Base-by-base conservation (phyloP, 2,329 filamentous ascomycete species). In the Pestalotiopsis sp. region DNA sequence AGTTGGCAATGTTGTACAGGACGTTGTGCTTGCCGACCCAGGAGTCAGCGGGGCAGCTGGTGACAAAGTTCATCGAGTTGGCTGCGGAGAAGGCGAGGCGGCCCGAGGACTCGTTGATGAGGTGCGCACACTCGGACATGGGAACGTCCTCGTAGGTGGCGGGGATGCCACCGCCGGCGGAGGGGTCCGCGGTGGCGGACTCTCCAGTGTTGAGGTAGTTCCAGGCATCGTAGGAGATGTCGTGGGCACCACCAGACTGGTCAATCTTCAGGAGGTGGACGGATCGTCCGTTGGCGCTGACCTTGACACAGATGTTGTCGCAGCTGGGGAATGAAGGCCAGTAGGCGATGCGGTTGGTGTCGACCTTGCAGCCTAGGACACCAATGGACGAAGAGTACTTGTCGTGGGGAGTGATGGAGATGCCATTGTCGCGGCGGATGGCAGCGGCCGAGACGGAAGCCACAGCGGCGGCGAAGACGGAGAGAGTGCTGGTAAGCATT, bases 221-320 rank as follows among this genome's bases (percentile, higher is more conserved):
- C 86, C 86, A 90, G 63, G 87, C 87, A 72, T 89, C 87, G 80
- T 89, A 90, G 69, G 81, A 84, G 78, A 90, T 83, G 77, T 90
- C 88, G 75, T 87, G 78, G 65, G 87, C 87, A 67, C 87, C 87
- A 39, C 80, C 82, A 1, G 87, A 89, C 69, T 81, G 78, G 79
- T 89, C 88, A 69, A 90, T 81, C 75, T 84, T 84, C 69, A 90
- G 83, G 66, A 93, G 86, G 73, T 88, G 83, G 68, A 91, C 77
- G 52, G 79, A 81, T 70, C 86, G 85, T 67, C 78, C 84, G 58
- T 76, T 79, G 76, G 85, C 79, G 68, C 80, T 82, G 70, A 90
- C 79, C 77, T 85, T 83, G 74, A 89, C 80, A 78, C 88, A 90
- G 73, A 90, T 82, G 76, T 86, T 82, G 79, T 84, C 79, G 81